These are phyloP conservation scores for Parathielavia hyrcaniae DNA, from an alignment of 495 filamentous ascomycete species.

Conservation along the genomic window DNA sequence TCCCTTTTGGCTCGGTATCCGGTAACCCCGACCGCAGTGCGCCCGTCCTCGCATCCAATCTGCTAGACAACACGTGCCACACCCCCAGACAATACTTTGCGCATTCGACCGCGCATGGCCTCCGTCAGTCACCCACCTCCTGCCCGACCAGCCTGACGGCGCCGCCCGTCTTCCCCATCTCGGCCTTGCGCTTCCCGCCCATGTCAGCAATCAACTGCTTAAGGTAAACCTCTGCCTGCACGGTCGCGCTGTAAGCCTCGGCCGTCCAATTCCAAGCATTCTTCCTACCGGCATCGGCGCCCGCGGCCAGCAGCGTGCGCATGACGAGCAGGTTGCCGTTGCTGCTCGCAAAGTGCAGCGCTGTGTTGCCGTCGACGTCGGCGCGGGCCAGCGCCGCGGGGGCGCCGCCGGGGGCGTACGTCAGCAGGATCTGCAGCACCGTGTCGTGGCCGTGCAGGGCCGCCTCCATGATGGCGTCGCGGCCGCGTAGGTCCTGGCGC, in stretches of 20 bases:
- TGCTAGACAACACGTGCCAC: too few relatives aligned
- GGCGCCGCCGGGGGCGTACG: slow-evolving; percentile 44
- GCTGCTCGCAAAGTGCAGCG: slow-evolving; percentile 61
- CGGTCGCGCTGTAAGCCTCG: slow-evolving; percentile 62
- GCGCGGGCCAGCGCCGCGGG: slow-evolving; percentile 42
- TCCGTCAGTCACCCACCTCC: slow-evolving; percentile 19
- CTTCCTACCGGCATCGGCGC: slow-evolving; percentile 56
- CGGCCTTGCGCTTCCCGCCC: slow-evolving; percentile 28
- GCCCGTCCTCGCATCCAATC: too few relatives aligned
- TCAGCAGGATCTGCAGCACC: slow-evolving; percentile 53
- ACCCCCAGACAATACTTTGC: background rate
- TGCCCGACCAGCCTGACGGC: slow-evolving; percentile 19
- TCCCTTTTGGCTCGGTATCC: too few relatives aligned
- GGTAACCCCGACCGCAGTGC: too few relatives aligned
- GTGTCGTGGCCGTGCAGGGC: slow-evolving; percentile 53
- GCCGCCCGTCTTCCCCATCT: slow-evolving; percentile 22
- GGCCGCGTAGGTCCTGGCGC: slow-evolving; percentile 50
- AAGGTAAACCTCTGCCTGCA: slow-evolving; percentile 71
- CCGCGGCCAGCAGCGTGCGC: slow-evolving; percentile 58
- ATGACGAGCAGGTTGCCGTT: slow-evolving; percentile 68
- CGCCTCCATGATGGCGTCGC: slow-evolving; percentile 54
- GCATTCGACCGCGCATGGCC: background rate
- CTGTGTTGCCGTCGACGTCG: slow-evolving; percentile 67
- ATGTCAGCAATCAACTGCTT: slow-evolving; percentile 56
- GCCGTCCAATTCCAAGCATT: slow-evolving; percentile 71